Evolutionary conservation across 139 green algal species (phyloP).

Genomic region (Zygnema circumcarinatum): DNA sequence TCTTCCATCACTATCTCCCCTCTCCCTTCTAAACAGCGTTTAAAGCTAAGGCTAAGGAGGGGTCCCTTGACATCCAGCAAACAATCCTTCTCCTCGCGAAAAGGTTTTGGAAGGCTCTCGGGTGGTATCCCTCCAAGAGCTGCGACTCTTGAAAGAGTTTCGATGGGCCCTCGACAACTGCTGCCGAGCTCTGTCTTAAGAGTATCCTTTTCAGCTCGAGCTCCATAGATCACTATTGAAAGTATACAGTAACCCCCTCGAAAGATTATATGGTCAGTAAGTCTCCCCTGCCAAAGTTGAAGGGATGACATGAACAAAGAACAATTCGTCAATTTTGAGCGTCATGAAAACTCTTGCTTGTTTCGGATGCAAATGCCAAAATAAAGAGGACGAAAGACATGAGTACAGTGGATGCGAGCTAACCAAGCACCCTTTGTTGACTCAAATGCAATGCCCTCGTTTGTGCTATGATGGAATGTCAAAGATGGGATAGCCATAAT

Average conservation of each 20-base stretch:
- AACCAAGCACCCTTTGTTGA: too few relatives aligned
- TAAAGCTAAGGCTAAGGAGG: neutral
- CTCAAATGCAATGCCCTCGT: too few relatives aligned
- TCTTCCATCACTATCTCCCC: neutral
- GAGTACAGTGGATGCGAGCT: too few relatives aligned
- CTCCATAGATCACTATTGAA: conserved; percentile 21
- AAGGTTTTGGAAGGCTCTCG: neutral
- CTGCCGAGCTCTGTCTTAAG: neutral
- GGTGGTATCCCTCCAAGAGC: neutral
- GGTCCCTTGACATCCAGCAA: neutral
- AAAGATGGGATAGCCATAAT: too few relatives aligned
- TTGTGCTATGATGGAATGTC: too few relatives aligned
- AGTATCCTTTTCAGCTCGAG: neutral
- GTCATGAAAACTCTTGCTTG: too few relatives aligned
- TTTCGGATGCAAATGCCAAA: too few relatives aligned
- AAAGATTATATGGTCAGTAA: conserved; percentile 20
- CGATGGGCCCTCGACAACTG: neutral
- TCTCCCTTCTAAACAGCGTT: neutral
- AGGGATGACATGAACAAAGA: too few relatives aligned
- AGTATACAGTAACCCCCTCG: neutral
- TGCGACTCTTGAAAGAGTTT: neutral
- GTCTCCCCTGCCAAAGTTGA: neutral
- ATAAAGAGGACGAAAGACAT: too few relatives aligned
- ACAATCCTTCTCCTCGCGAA: neutral
- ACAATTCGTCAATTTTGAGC: too few relatives aligned